These are phyloP conservation scores for Scolecobasidium constrictum DNA, from an alignment of 2,329 filamentous ascomycete species.

Conservation along the genomic window DNA sequence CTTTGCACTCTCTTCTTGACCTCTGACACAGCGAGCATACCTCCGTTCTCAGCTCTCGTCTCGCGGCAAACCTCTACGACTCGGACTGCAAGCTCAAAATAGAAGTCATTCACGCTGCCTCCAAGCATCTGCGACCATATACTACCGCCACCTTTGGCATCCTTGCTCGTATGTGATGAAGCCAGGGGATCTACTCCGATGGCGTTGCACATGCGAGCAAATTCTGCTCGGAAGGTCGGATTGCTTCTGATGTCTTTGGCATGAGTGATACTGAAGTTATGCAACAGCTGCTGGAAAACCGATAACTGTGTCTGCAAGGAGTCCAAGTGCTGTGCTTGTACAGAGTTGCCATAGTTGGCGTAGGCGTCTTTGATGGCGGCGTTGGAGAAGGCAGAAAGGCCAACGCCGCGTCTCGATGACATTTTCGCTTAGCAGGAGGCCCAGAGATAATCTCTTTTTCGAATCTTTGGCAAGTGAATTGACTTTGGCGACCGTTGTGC, in stretches of 20 bases:
- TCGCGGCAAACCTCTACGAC: constrained; percentile 87
- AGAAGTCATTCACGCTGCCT: constrained; percentile 91
- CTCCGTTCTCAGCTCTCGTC: constrained; percentile 83
- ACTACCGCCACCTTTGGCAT: constrained; percentile 24
- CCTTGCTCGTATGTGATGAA: constrained; percentile 24
- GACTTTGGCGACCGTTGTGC: no score
- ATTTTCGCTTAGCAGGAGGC: no score
- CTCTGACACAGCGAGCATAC: constrained; percentile 75
- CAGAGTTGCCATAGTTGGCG: constrained; percentile 74
- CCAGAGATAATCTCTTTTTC: no score
- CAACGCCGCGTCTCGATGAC: constrained; percentile 58
- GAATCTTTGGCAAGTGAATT: no score
- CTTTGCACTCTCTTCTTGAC: constrained; percentile 65
- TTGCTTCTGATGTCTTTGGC: constrained; percentile 93
- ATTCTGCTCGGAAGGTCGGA: constrained; percentile 89
- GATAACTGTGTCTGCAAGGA: constrained; percentile 88
- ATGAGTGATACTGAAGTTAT: constrained; percentile 92
- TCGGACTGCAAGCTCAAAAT: constrained; percentile 92
- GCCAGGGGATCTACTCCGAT: constrained; percentile 88
- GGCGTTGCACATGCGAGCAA: constrained; percentile 94
- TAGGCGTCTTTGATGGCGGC: constrained; percentile 80
- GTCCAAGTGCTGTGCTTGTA: constrained; percentile 74
- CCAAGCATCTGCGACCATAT: constrained; percentile 92
- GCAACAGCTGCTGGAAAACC: constrained; percentile 89
- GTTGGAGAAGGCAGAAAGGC: constrained; percentile 78